Percentiles rank a stretch among this genome's conserved stretches.
phyloP scores from a whole-genome alignment of 2,329 filamentous ascomycete genomes.

The Diaporthe destruens region DNA sequence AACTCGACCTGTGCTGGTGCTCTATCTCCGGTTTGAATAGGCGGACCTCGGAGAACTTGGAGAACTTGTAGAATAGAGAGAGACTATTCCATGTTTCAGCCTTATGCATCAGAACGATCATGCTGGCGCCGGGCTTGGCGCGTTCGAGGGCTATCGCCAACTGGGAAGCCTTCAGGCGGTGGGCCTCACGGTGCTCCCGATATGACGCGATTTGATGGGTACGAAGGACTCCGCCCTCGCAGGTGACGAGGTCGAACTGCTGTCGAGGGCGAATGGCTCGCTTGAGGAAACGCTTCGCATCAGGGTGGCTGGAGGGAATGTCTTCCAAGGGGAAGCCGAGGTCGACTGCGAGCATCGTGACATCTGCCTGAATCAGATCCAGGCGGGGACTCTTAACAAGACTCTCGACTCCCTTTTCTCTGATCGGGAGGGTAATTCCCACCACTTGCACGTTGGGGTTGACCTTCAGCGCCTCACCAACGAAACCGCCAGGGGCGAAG shows the following conservation, averaged over 20 bases:
- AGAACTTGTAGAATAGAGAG: slow-evolving; percentile 55
- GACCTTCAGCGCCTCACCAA: slow-evolving; percentile 51
- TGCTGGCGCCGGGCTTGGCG: slow-evolving; percentile 59
- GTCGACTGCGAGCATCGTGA: slow-evolving; percentile 65
- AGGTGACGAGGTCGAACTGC: slow-evolving; percentile 60
- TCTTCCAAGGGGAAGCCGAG: slow-evolving; percentile 52
- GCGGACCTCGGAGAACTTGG: slow-evolving; percentile 55
- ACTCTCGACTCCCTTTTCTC: slow-evolving; percentile 29
- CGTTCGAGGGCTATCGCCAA: slow-evolving; percentile 61
- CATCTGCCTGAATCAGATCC: slow-evolving; percentile 51
- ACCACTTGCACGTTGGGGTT: slow-evolving; percentile 52
- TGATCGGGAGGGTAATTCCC: slow-evolving; percentile 40
- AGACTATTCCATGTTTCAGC: slow-evolving; percentile 57
- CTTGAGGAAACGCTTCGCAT: slow-evolving; percentile 48
- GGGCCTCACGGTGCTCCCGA: slow-evolving; percentile 52
- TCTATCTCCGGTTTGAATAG: slow-evolving; percentile 59
- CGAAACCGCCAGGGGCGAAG: slow-evolving; percentile 68
- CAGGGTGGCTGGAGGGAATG: slow-evolving; percentile 52
- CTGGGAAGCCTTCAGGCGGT: slow-evolving; percentile 55
- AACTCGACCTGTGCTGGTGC: slow-evolving; percentile 61
- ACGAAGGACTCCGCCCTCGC: slow-evolving; percentile 61
- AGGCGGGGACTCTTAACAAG: slow-evolving; percentile 33
- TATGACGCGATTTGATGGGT: slow-evolving; percentile 52
- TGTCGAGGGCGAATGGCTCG: slow-evolving; percentile 54
- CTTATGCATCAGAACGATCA: slow-evolving; percentile 65